Conservation (phyloP, 495 filamentous ascomycete species). For the Astrothelium subdiscretum region DNA sequence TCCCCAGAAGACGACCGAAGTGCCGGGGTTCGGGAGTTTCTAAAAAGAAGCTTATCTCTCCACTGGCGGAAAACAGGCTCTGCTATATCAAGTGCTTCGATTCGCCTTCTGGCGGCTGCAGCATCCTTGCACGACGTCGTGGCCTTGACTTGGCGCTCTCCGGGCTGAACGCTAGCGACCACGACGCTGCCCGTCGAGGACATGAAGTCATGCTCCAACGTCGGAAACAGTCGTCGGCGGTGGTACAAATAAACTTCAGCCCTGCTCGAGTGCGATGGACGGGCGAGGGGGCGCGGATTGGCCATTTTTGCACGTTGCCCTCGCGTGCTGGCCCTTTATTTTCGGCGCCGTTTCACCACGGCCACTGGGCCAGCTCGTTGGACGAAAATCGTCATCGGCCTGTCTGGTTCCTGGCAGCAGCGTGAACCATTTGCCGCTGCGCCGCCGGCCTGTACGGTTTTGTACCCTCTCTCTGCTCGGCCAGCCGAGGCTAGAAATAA, state of each 20-base stretch:
- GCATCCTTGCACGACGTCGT: neutral
- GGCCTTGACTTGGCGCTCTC: neutral
- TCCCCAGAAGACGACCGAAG: too few species aligned
- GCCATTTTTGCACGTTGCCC: neutral
- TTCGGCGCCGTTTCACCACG: neutral
- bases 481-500: too few species aligned
- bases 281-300: neutral
- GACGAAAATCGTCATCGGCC: neutral
- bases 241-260: neutral
- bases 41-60: neutral
- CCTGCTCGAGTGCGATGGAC: neutral
- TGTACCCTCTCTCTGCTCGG: too few species aligned
- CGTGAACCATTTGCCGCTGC: too few species aligned
- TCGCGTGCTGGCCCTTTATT: neutral
- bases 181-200: neutral
- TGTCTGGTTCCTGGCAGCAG: neutral
- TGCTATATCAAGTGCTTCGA: too few species aligned
- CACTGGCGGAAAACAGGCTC: too few species aligned
- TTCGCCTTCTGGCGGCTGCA: constrained; percentile 2
- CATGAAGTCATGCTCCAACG: neutral
- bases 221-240: neutral
- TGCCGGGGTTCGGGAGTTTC: neutral
- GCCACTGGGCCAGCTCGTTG: neutral
- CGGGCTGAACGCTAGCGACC: neutral
- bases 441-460: too few species aligned